Conservation (phyloP, 2,329 filamentous ascomycete species). For the Aspergillus aculeatus region DNA sequence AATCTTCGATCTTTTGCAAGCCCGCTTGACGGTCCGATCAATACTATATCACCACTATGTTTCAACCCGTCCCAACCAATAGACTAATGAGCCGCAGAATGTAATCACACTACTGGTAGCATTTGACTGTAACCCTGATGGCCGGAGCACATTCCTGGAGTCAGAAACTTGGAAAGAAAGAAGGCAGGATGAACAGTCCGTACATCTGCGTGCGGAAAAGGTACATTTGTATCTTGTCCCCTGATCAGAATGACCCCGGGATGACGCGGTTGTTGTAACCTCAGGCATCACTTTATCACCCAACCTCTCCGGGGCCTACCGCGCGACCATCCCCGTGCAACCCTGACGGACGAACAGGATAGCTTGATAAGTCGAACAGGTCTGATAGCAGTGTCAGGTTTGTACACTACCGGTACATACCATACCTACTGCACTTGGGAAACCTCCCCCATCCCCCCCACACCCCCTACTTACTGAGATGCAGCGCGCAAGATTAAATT, state of each 20-base stretch:
- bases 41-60: not conserved
- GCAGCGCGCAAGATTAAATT: not conserved
- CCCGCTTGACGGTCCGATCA: not conserved
- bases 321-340: not conserved
- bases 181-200: not conserved
- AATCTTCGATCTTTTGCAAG: not conserved
- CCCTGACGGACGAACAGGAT: not conserved
- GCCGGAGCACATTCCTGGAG: not conserved
- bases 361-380: not conserved
- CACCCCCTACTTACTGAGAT: not conserved
- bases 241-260: not conserved
- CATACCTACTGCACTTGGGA: too few relatives aligned
- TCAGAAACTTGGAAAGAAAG: not conserved
- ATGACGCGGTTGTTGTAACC: constrained; percentile 1
- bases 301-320: not conserved
- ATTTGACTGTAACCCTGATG: not conserved
- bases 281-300: not conserved
- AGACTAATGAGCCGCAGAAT: not conserved
- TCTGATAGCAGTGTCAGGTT: not conserved
- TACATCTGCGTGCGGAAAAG: not conserved
- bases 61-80: not conserved
- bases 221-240: not conserved
- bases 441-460: too few relatives aligned
- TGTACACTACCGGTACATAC: too few relatives aligned
- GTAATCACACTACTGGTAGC: not conserved